phyloP scores from a whole-genome alignment of 805 yeast genomes.

The Ogataea methanolica region DNA sequence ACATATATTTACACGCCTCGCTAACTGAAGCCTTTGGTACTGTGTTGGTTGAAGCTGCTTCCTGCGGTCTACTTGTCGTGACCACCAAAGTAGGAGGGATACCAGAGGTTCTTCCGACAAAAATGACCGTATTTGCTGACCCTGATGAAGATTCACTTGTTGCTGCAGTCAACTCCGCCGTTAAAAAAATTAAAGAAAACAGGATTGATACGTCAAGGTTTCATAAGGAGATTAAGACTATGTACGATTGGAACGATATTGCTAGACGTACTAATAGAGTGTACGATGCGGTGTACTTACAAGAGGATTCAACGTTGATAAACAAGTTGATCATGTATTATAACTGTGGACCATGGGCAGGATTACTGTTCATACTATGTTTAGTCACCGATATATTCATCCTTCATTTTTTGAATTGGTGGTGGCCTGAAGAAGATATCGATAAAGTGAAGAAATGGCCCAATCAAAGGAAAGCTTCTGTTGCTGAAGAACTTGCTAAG shows the following conservation, averaged over 20 bases:
- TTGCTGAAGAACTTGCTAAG: no score
- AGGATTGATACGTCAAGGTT: conserved; percentile 67
- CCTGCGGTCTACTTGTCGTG: conserved; percentile 89
- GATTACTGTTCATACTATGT: conserved; percentile 74
- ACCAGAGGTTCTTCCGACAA: conserved; percentile 89
- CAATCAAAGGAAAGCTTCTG: conserved; percentile 4
- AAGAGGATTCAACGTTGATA: conserved; percentile 36
- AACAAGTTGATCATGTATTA: conserved; percentile 61
- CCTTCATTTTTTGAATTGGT: conserved; percentile 57
- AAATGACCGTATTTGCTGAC: conserved; percentile 88
- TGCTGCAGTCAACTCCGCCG: conserved; percentile 67
- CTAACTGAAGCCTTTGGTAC: conserved; percentile 98
- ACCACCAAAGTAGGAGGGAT: conserved; percentile 97
- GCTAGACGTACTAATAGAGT: conserved; percentile 84
- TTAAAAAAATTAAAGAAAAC: conserved; percentile 49
- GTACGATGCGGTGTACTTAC: conserved; percentile 43
- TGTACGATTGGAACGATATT: conserved; percentile 92
- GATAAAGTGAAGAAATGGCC: conserved; percentile 85
- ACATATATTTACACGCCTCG: conserved; percentile 89
- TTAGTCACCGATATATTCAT: conserved; percentile 75
- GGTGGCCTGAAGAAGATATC: conserved; percentile 64
- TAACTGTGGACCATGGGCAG: conserved; percentile 79
- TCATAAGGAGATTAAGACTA: conserved; percentile 68
- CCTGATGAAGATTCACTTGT: conserved; percentile 85
- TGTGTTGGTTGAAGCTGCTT: conserved; percentile 93